Evolutionary conservation across 2,329 filamentous ascomycete genomes (phyloP).

Genomic region (Hymenoscyphus scutula): DNA sequence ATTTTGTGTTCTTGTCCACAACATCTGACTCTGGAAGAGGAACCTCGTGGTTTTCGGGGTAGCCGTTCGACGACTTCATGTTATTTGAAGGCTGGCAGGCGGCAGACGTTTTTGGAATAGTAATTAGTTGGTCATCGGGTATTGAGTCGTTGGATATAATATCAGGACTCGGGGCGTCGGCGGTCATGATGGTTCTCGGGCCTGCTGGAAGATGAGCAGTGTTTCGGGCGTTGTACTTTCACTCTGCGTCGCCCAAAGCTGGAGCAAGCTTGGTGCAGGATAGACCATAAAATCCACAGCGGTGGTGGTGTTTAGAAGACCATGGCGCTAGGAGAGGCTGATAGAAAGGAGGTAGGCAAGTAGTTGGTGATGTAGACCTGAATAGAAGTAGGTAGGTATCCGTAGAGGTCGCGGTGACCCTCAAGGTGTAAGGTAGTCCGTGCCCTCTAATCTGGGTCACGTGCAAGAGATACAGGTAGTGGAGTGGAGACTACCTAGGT

Average conservation of each 20-base stretch:
- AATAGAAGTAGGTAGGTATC: not conserved
- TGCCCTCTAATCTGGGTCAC: not conserved
- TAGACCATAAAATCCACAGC: slow-evolving; percentile 5
- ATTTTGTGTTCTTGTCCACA: slow-evolving; percentile 25
- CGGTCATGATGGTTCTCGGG: slow-evolving; percentile 28
- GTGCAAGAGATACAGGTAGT: too few relatives aligned
- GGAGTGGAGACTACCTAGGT: too few relatives aligned
- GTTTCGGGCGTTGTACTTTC: slow-evolving; percentile 29
- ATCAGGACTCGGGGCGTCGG: slow-evolving; percentile 28
- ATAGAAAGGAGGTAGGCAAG: not conserved
- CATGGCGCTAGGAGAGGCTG: not conserved
- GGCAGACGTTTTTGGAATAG: slow-evolving; percentile 33
- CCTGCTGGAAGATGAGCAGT: slow-evolving; percentile 17
- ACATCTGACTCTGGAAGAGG: slow-evolving; percentile 20
- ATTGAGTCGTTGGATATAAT: slow-evolving; percentile 31
- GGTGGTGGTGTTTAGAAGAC: not conserved
- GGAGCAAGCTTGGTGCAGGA: slow-evolving; percentile 11
- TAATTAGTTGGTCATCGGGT: slow-evolving; percentile 31
- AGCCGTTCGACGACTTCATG: slow-evolving; percentile 25
- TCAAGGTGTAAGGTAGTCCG: not conserved
- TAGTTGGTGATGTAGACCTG: slow-evolving; percentile 1
- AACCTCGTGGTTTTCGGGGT: slow-evolving; percentile 22
- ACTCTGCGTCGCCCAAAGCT: slow-evolving; percentile 16
- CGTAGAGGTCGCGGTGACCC: not conserved
- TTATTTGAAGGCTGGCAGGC: slow-evolving; percentile 27